These are phyloP conservation scores for Fusarium redolens DNA, from an alignment of 2,329 filamentous ascomycete genomes.

Conservation along the genomic window DNA sequence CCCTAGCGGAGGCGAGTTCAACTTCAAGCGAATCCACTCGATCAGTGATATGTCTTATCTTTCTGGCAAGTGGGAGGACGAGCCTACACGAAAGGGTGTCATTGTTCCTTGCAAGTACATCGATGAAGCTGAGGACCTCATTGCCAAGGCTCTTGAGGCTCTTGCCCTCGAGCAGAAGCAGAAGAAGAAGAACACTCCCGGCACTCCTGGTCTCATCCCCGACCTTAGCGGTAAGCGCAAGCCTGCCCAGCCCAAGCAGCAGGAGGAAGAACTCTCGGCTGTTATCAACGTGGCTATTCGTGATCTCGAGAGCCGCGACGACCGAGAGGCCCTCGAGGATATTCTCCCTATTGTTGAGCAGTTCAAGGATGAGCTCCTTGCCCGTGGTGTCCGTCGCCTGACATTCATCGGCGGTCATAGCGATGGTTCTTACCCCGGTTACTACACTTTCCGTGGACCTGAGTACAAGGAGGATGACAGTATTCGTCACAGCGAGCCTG, in stretches of 20 bases:
- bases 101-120: slow-evolving; percentile 94
- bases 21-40: slow-evolving; percentile 87
- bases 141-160: slow-evolving; percentile 85
- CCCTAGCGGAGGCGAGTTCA: slow-evolving; percentile 67
- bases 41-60: slow-evolving; percentile 98
- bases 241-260: slow-evolving; percentile 49
- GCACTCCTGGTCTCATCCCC: slow-evolving; percentile 70
- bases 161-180: slow-evolving; percentile 73
- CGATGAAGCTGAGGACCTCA: slow-evolving; percentile 90
- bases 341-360: slow-evolving; percentile 81
- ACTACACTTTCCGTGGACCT: slow-evolving; percentile 98
- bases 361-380: slow-evolving; percentile 84
- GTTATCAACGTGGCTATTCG: slow-evolving; percentile 93
- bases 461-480: slow-evolving; percentile 90
- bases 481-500: slow-evolving; percentile 97
- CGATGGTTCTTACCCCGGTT: slow-evolving; percentile 93
- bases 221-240: slow-evolving; percentile 81
- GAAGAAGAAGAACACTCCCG: slow-evolving; percentile 65
- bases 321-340: slow-evolving; percentile 81
- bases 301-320: slow-evolving; percentile 85
- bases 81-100: slow-evolving; percentile 90
- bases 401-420: slow-evolving; percentile 97
- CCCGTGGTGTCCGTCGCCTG: slow-evolving; percentile 85
- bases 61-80: slow-evolving; percentile 75
- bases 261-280: slow-evolving; percentile 80